Base-by-base conservation (phyloP, 2,329 filamentous ascomycete genomes). In the Monosporascus sp. region DNA sequence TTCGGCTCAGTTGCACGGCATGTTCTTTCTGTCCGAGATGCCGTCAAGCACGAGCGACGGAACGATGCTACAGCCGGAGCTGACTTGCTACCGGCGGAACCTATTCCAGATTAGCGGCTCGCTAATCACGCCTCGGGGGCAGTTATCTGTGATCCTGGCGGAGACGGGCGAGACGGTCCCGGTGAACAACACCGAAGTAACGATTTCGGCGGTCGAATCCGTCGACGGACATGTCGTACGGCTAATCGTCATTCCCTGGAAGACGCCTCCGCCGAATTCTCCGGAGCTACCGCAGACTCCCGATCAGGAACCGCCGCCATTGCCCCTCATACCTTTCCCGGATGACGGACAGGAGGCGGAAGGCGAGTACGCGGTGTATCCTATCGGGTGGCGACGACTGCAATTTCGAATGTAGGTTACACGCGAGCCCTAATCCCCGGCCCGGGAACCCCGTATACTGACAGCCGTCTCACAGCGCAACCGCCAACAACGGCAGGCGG, bases 241-340 rank as follows among this genome's bases (percentile, higher is more conserved):
- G 63, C 86, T 97, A 57, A 97, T 97, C 58, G 94, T 94, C 7
- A 96, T 97, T 55, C 93, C 93, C 1, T 97, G 93, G 93, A 97
- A 97, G 76, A 97, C 92, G 2, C 92, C 91, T 1, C 89, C 88
- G 27, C 89, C 89, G 49, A 89, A 87, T 71, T 84, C 86, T 3
- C 80, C 84, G n/a, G 83, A 87, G 58, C 77, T 85, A 54, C 78
- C 73, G 56, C 82, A 87, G 57, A 75, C 75, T 2, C 76, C 76
- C 0, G 93, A 97, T 68, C 91, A 93, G 66, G 93, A 97, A 68
- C 93, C 93, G 5, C 84, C 88, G 0, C 82, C 90, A 1, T 85
- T 96, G 55, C 89, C 90, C 1, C 73, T 97, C 57, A 82, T 85
- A 49, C 81, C 82, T 5, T 84, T 84, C 63, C 79, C 83, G 41